Evolutionary conservation across 306 rosid genomes (phyloP), one percentile per base, ranked within the genome.

Genomic region (Malus orientalis): DNA sequence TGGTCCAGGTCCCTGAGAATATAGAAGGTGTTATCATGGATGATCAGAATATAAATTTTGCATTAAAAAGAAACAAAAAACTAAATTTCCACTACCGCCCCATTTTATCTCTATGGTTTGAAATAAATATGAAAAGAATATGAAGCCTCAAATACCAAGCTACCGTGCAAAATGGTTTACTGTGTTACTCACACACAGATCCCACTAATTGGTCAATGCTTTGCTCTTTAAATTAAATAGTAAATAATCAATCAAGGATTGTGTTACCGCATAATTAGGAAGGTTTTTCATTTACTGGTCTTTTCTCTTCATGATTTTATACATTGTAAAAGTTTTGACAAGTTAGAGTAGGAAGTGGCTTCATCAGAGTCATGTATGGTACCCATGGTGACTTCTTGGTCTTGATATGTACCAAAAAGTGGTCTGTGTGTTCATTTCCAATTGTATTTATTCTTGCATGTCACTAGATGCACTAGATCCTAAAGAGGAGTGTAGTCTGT

Each of bases 1-100:
- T 19, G 97, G 99, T 78, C 93, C 93, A 80, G 99, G 99, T 38
- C 90, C 98, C 99, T 96, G 65, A 68, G 71, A 83, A 63, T 76
- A 77, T 55, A 85, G 75, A 63, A 65, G 71, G 38, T 74, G 59
- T 77, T 23, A 65, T 67, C 32, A 65, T 36, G 47, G 51, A 61
- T 55, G 18, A 14, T 20, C 4, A 16, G 23, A 33, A 71, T 19
- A 27, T 42, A 70, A 27, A 66, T 8, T 36, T 27, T n/a, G 8
- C 53, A 30, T 14, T 2, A 53, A 14, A 51, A 45, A 38, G 18
- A 40, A 13, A 53, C 10, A 38, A 19, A 20, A 58, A 40, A 22
- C 19, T 20, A 75, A 65, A 11, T 14, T 25, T 47, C 33, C 5
- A 29, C 32, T 12, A 25, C 20, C 8, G 6, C 55, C 55, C 8